Evolutionary conservation across 1,139 yeast species (phyloP).

Genomic region (Kurtzmaniella quercitrusa): DNA sequence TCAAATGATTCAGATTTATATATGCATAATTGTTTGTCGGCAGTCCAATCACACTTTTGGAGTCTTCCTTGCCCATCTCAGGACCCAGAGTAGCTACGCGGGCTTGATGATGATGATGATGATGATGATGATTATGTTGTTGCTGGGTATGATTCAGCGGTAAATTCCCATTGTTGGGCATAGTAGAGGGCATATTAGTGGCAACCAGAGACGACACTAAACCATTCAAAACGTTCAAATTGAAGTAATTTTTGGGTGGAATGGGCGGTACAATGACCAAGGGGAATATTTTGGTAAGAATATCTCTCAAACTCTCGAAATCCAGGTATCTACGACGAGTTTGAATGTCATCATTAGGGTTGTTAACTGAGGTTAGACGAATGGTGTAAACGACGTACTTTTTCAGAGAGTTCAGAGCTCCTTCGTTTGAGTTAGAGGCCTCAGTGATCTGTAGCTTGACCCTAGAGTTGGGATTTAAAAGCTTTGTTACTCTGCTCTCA

Average conservation of each 20-base stretch:
- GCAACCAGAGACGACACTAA: slow-evolving; percentile 17
- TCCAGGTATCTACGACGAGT: slow-evolving; percentile 88
- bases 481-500: slow-evolving; percentile 35
- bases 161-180: slow-evolving; percentile 5
- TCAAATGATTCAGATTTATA: slow-evolving; percentile 42
- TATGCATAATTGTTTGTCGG: slow-evolving; percentile 21
- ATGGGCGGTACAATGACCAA: slow-evolving; percentile 86
- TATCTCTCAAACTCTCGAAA: slow-evolving; percentile 75
- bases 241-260: slow-evolving; percentile 77
- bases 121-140: not conserved
- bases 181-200: slow-evolving; percentile 3
- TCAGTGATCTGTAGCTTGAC: slow-evolving; percentile 57
- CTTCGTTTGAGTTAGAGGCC: slow-evolving; percentile 78
- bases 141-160: slow-evolving; percentile 1
- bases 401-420: slow-evolving; percentile 55
- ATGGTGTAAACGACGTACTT: slow-evolving; percentile 79
- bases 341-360: slow-evolving; percentile 34
- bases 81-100: not conserved
- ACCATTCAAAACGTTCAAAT: slow-evolving; percentile 33
- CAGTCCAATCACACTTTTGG: slow-evolving; percentile 1
- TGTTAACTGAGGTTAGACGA: slow-evolving; percentile 35
- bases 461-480: slow-evolving; percentile 27
- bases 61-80: not conserved
- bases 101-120: too few species aligned
- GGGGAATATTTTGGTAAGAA: slow-evolving; percentile 72